These are phyloP conservation scores for Lithocarpus polystachyus DNA, from an alignment of 306 rosid species.

Conservation along the genomic window DNA sequence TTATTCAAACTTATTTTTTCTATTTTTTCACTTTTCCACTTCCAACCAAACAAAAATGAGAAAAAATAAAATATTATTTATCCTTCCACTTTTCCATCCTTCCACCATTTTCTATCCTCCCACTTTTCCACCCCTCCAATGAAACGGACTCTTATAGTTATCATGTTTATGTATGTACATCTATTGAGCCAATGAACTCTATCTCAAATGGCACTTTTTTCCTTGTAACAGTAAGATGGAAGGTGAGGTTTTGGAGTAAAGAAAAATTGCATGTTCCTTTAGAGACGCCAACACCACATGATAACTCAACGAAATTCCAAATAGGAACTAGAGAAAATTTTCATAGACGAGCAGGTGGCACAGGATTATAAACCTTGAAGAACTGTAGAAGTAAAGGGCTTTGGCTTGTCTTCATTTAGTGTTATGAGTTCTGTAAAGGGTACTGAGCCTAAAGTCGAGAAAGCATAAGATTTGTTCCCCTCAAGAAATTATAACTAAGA, in stretches of 20 bases:
- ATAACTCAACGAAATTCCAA: neutral
- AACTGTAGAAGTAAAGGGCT: neutral
- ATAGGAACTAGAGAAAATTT: neutral
- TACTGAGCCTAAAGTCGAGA: neutral
- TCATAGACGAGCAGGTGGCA: neutral
- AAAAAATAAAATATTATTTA: no score
- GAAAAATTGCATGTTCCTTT: neutral
- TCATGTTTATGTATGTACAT: neutral
- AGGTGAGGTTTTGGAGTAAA: no score
- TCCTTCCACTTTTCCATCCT: no score
- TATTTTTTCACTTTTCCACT: no score
- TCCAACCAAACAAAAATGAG: no score
- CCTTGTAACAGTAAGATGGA: no score
- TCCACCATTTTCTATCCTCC: no score
- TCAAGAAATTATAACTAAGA: neutral
- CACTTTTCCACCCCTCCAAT: no score
- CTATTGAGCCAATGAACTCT: neutral
- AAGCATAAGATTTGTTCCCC: neutral
- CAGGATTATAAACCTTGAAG: neutral
- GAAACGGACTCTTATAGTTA: no score
- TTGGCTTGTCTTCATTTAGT: neutral
- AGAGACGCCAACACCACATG: neutral
- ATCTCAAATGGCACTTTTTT: no score
- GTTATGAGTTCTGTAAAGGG: neutral
- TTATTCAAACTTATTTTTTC: no score